These are phyloP conservation scores for Corynespora cassiicola DNA, from an alignment of 2,329 filamentous ascomycete species.

Conservation along the genomic window DNA sequence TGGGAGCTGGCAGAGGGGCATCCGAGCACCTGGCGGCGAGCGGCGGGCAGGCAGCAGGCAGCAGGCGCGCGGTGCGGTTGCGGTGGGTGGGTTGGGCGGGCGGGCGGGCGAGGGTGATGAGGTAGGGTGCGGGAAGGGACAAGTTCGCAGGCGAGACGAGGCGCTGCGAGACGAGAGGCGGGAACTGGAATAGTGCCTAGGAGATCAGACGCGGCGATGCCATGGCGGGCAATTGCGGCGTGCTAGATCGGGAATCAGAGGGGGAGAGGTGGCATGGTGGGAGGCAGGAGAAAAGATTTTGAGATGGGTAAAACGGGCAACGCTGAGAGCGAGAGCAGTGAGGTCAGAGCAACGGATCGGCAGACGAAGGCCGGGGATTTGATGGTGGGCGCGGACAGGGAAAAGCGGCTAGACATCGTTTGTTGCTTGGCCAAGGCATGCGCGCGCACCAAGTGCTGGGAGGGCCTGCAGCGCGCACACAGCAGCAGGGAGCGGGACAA, in stretches of 20 bases:
- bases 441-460: background rate
- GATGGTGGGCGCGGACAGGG: conserved; percentile 14
- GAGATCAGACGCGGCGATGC: conserved; percentile 21
- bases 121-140: conserved; percentile 9
- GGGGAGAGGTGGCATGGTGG: conserved; percentile 12
- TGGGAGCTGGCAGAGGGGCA: conserved; percentile 29
- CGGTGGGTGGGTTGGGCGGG: conserved; percentile 13
- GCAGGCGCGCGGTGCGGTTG: conserved; percentile 18
- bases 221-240: conserved; percentile 24
- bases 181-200: conserved; percentile 13
- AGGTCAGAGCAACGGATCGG: conserved; percentile 33
- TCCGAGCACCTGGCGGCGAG: conserved; percentile 16
- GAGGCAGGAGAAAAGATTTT: conserved; percentile 19
- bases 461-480: background rate
- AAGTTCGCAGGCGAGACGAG: background rate
- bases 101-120: conserved; percentile 16
- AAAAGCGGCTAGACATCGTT: conserved; percentile 11
- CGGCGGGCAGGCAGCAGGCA: conserved; percentile 11
- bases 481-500: conserved; percentile 1
- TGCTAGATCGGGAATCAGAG: conserved; percentile 6
- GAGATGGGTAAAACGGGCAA: conserved; percentile 13
- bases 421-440: conserved; percentile 2
- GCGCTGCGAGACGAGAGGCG: conserved; percentile 4
- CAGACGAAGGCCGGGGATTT: conserved; percentile 18
- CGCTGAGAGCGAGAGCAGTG: conserved; percentile 17